Base-by-base conservation (phyloP, 2,329 filamentous ascomycete genomes). In the Neopestalotiopsis clavispora region DNA sequence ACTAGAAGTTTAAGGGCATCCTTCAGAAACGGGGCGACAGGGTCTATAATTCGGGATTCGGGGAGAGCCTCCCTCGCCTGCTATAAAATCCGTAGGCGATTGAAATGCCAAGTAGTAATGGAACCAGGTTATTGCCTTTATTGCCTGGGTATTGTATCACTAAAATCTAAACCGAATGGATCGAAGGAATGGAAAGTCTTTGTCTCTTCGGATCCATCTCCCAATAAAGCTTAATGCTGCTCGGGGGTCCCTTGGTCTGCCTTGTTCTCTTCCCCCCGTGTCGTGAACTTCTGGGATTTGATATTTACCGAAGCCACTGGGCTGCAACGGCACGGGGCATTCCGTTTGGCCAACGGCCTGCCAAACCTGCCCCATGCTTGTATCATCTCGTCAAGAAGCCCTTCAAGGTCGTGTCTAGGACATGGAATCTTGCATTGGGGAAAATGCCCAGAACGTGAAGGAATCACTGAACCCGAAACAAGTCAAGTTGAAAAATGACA, bases 361-460 rank as follows among this genome's bases (percentile, higher is more conserved):
- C 23, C 23, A 28, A 28, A 28, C 23, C 1, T 28, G 3, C 23
- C 23, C n/a, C n/a, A 7, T 17, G 45, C 30, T 17, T 61, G 28
- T 61, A 34, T 42, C 59, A 61, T 61, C 59, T 61, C 32, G 59
- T 34, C 59, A 42, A 38, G 30, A 52, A 17, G 23, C 23, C 23
- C 14, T n/a, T 34, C 28, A 34, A 20, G 32, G 32, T n/a, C 32
- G 13, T 20, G 30, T 13, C 7, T 2, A 23, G 28, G n/a, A 34
- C 34, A 40, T 61, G 59, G 59, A 40, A 62, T 40, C 30, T 4
- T 62, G 59, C 59, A 38, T 62, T 20, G 30, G 34, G 1, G 23
- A 28, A 59, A 30, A 62, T 42, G 34, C 34, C 59, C n/a, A 38
- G n/a, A 40, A 62, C n/a, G 45, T 52, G 45, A 52, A 23, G 23